These are phyloP conservation scores for Grigorovia jiainica DNA, from an alignment of 805 yeast genomes.

Conservation along the genomic window DNA sequence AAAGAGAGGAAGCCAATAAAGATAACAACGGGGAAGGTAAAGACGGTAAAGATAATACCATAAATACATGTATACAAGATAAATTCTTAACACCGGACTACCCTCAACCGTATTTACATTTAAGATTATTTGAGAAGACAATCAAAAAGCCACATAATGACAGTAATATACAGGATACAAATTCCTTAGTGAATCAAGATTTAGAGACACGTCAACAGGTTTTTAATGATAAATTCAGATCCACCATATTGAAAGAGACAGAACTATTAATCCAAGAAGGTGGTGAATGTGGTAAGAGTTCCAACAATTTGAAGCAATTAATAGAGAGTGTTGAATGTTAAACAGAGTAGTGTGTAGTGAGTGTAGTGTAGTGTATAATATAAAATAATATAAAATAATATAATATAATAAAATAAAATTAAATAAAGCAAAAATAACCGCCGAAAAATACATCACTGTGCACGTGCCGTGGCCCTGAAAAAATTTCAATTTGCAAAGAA, in stretches of 20 bases:
- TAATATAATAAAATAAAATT: too few relatives aligned
- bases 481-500: too few relatives aligned
- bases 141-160: conserved; percentile 20
- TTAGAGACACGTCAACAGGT: conserved; percentile 25
- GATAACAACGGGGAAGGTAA: conserved; percentile 1
- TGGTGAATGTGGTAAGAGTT: conserved; percentile 55
- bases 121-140: conserved; percentile 48
- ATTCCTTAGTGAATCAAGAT: conserved; percentile 16
- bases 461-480: too few relatives aligned
- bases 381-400: too few relatives aligned
- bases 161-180: conserved; percentile 1
- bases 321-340: conserved; percentile 1
- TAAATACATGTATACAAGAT: background rate
- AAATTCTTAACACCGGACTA: conserved; percentile 45
- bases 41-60: background rate
- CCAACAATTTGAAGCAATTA: conserved; percentile 26
- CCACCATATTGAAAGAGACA: conserved; percentile 42
- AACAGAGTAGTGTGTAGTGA: too few relatives aligned
- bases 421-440: too few relatives aligned
- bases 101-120: conserved; percentile 55
- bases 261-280: conserved; percentile 52
- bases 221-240: conserved; percentile 42
- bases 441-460: too few relatives aligned
- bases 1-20: background rate
- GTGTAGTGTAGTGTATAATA: too few relatives aligned